These are phyloP conservation scores for Pseudocercospora eumusae DNA, from an alignment of 2,329 filamentous ascomycete genomes.

Conservation along the genomic window DNA sequence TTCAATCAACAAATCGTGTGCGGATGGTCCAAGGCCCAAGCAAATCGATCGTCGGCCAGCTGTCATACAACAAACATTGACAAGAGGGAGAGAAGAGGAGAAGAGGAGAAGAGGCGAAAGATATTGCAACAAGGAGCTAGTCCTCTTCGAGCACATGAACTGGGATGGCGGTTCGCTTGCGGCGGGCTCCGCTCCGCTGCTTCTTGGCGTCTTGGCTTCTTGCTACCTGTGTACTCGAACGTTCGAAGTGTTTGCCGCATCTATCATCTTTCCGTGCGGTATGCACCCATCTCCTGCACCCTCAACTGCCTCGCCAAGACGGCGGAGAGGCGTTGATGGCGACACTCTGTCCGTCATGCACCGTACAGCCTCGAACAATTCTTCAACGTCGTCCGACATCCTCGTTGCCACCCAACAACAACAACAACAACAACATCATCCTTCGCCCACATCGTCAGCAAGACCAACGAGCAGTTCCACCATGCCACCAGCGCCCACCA, in stretches of 20 bases:
- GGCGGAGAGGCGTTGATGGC: slow-evolving; percentile 13
- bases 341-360: slow-evolving; percentile 13
- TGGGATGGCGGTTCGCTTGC: neutral
- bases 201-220: no score
- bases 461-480: slow-evolving; percentile 4
- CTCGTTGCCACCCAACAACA: slow-evolving; percentile 27
- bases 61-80: neutral
- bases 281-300: slow-evolving; percentile 11
- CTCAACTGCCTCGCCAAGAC: slow-evolving; percentile 17
- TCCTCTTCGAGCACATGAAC: neutral
- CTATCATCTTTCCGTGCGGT: no score
- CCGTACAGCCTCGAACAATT: slow-evolving; percentile 25
- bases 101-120: neutral
- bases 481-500: neutral
- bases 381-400: slow-evolving; percentile 34
- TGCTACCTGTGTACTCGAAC: no score
- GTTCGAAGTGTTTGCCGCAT: neutral
- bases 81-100: no score
- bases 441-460: neutral
- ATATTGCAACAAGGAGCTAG: neutral
- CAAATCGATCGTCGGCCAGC: neutral
- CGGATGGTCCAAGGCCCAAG: neutral
- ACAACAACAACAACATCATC: neutral
- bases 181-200: no score
- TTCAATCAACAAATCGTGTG: no score